Percentiles rank a stretch among this genome's conserved stretches.
phyloP scores from a whole-genome alignment of 768 basidiomycete species.

The Pholiota conissans region DNA sequence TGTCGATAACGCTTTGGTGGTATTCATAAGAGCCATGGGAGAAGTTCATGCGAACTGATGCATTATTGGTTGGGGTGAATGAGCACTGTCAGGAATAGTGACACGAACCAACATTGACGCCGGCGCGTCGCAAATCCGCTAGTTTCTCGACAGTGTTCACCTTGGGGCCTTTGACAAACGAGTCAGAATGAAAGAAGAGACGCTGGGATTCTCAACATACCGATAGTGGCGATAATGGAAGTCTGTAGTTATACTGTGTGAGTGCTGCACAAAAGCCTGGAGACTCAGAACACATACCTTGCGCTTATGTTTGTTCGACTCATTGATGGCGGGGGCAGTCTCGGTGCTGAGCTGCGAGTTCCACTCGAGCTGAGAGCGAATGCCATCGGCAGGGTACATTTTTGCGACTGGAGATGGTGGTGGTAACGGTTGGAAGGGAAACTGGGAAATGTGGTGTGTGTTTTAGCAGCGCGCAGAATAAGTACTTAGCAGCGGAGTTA shows the following conservation, averaged over 20 bases:
- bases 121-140: constrained; percentile 78
- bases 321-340: constrained; percentile 67
- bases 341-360: constrained; percentile 78
- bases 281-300: constrained; percentile 58
- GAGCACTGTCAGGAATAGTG: neutral
- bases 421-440: constrained; percentile 22
- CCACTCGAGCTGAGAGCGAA: constrained; percentile 91
- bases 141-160: constrained; percentile 91
- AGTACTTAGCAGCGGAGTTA: constrained; percentile 24
- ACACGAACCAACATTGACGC: constrained; percentile 93
- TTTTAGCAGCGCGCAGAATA: constrained; percentile 17
- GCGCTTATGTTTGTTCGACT: constrained; percentile 83
- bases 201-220: constrained; percentile 35
- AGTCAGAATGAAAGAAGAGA: constrained; percentile 8
- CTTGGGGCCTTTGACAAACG: constrained; percentile 74
- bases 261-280: constrained; percentile 10
- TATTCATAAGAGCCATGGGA: constrained; percentile 99
- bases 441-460: constrained; percentile 9
- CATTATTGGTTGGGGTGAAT: neutral
- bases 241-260: constrained; percentile 54
- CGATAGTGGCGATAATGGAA: constrained; percentile 97
- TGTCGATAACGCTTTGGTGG: constrained; percentile 99
- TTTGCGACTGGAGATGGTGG: constrained; percentile 16
- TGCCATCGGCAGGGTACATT: constrained; percentile 60
- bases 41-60: constrained; percentile 98